Percentiles rank a stretch among this genome's conserved stretches.
Conservation (phyloP, 441 rosid species). For the Pelargonium australe region DNA sequence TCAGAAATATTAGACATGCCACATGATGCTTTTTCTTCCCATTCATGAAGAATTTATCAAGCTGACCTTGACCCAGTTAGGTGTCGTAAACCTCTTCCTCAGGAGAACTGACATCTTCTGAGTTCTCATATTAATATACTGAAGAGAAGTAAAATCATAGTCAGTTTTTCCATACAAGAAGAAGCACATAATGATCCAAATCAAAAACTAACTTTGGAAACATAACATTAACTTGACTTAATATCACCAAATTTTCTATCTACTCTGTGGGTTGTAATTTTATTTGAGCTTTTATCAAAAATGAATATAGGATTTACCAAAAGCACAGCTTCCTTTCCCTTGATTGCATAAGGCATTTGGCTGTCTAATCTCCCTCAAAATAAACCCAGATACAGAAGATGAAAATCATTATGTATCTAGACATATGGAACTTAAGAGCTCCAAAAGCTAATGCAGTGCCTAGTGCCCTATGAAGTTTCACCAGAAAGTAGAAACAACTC, state of each 20-base stretch:
- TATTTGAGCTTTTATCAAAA: neutral
- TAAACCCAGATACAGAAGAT: neutral
- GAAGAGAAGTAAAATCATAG: slow-evolving; percentile 22
- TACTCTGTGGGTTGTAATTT: neutral
- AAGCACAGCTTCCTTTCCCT: neutral
- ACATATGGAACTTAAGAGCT: neutral
- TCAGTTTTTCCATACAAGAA: slow-evolving; percentile 20
- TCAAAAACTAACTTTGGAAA: neutral
- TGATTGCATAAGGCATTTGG: no score
- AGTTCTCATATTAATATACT: slow-evolving; percentile 79
- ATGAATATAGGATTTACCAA: neutral
- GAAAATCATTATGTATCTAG: neutral
- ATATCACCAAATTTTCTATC: neutral
- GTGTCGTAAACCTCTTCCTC: slow-evolving; percentile 88
- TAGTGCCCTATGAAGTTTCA: slow-evolving; percentile 5
- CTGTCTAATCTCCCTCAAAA: neutral
- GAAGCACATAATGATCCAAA: neutral
- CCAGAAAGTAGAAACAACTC: neutral
- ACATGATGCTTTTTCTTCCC: slow-evolving; percentile 4
- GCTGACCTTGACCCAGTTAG: slow-evolving; percentile 94
- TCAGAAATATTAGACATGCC: slow-evolving; percentile 17
- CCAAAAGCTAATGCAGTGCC: neutral
- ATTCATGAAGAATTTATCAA: slow-evolving; percentile 9
- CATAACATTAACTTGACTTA: neutral
- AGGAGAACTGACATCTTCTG: slow-evolving; percentile 76